Evolutionary conservation across 768 basidiomycete genomes (phyloP), one percentile per base, ranked within the genome.

Genomic region (Lanmaoa rubissima): DNA sequence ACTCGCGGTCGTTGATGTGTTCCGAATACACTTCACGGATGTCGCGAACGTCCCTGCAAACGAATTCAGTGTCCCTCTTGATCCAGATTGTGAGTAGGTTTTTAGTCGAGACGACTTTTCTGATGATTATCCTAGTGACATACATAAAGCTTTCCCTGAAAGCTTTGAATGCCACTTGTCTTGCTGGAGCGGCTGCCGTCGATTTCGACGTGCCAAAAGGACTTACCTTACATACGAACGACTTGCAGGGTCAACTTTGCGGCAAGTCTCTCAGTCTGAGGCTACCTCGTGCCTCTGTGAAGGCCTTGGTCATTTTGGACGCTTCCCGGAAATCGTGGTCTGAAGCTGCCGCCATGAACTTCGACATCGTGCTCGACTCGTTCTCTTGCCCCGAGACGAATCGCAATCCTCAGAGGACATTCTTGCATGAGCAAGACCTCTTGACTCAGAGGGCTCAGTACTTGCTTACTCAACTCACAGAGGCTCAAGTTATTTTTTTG

Each of bases 31-130:
- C 61, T 95, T 85, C 65, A 69, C 76, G 1, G 96, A 98, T 67
- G 62, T 79, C 1, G 76, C 86, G 51, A 97, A 98, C 67, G 84
- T 92, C 1, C 93, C 94, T 17, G 88, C 94, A 0, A 66, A 75
- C 3, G 86, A 86, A 44, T 90, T 85, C 63, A 67, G 78, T 32
- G 75, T 86, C 8, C 78, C 79, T 28, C 57, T 80, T 10, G 88
- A 90, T 63, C 90, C 92, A 13, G 96, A 98, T 73, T 81, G 94
- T 92, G 62, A 63, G 84, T 67, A 24, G 12, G 16, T 54, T 24
- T 48, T 48, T 35, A 44, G 13, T 53, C 11, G 31, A 21, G 12
- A 34, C 47, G n/a, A 31, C 48, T 46, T 17, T 43, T 51, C 50
- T 55, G 39, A 63, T 51, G 43, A 53, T 61, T 39, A 48, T 45